Evolutionary conservation across 1,284 basidiomycete genomes (phyloP), one percentile per base, ranked within the genome.

Genomic region (Microbotryum violaceum): DNA sequence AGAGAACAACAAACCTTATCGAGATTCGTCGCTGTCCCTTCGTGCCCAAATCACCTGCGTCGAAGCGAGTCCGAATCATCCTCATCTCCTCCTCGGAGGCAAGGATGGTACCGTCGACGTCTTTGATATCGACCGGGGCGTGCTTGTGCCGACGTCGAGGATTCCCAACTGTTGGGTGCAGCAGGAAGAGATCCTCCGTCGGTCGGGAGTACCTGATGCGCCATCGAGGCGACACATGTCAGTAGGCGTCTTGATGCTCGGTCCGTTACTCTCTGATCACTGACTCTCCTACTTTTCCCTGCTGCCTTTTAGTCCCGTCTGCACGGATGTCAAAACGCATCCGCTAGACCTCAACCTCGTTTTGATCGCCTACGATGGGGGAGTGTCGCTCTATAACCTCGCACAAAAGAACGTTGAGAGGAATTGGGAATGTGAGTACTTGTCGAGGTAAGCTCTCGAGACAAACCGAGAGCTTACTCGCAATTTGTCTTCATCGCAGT

Each of bases 351-450:
- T 93, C 48, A 89, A 90, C 72, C 78, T 86, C 21, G 70, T 93
- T 9, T 85, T 94, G 54, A 78, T 94, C 29, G 89, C 84, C 2
- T 93, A 91, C 75, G 84, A 85, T 78, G 88, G 87, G 21, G 90
- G 89, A 2, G 79, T 91, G 6, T 79, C 86, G 25, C 76, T 90
- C 16, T 85, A 81, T 71, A 83, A 91, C 74, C 76, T 91, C 52
- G 86, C 87, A 70, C 74, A 86, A 73, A 78, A 80, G 61, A 27
- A 57, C 56, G 33, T 46, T 46, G 63, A 65, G 48, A 53, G 58
- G 3, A 65, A 49, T 27, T 69, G 61, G 57, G 68, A 69, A 48
- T 67, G 62, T 51, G 25, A 56, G 20, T n/a, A 16, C 14, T 21
- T 44, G 4, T 21, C 21, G n/a, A 23, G 37, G 21, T 10, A 18